Percentiles rank a stretch among this genome's conserved stretches.
Conservation (phyloP, 805 yeast genomes). For the Saccharomycopsis guyanensis region DNA sequence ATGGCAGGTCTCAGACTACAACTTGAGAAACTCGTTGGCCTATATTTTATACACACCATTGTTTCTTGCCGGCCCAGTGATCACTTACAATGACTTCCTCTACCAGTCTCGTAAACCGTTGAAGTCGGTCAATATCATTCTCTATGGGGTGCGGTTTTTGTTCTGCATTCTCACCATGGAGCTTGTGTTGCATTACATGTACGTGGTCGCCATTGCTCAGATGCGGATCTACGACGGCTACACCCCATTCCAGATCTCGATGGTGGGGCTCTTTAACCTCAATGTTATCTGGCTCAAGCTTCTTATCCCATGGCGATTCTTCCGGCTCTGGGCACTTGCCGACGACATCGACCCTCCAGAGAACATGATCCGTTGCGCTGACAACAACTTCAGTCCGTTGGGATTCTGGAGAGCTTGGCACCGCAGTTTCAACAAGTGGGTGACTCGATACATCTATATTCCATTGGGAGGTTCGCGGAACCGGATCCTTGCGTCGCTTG, state of each 20-base stretch:
- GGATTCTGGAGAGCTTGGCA: conserved; percentile 99
- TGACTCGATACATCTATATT: conserved; percentile 76
- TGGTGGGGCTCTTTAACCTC: conserved; percentile 87
- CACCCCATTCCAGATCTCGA: conserved; percentile 86
- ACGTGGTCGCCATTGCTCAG: conserved; percentile 89
- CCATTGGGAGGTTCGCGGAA: conserved; percentile 82
- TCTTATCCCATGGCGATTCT: conserved; percentile 92
- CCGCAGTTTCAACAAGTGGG: conserved; percentile 87
- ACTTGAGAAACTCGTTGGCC: conserved; percentile 57
- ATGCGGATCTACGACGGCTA: conserved; percentile 50
- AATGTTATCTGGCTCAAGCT: conserved; percentile 90
- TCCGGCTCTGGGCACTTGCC: conserved; percentile 85
- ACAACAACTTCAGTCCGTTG: conserved; percentile 84
- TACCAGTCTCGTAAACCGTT: conserved; percentile 53
- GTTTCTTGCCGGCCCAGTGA: conserved; percentile 89
- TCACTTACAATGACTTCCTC: conserved; percentile 86
- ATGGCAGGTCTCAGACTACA: conserved; percentile 53
- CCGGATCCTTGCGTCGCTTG: conserved; percentile 66
- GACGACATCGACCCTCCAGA: conserved; percentile 97
- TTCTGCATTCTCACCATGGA: conserved; percentile 86
- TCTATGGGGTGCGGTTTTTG: conserved; percentile 60
- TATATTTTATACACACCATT: conserved; percentile 82
- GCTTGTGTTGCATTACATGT: conserved; percentile 73
- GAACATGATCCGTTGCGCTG: conserved; percentile 94
- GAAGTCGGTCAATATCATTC: conserved; percentile 45